A percentile compares a stretch with the other conserved stretches of the same genome.
Conservation (phyloP, 805 yeast genomes). For the Suhomyces pyralidae region DNA sequence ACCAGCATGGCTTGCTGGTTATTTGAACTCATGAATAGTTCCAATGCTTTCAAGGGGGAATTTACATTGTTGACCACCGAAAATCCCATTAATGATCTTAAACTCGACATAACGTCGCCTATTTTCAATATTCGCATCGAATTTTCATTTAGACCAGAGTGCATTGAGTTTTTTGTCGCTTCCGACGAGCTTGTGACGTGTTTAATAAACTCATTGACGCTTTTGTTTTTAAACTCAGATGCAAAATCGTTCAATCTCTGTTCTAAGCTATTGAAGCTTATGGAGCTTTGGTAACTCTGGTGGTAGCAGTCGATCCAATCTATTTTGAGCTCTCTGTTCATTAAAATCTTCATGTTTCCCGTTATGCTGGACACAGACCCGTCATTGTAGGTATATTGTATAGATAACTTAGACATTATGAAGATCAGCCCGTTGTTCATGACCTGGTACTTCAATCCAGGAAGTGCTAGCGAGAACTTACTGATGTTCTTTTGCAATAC, state of each 20-base stretch:
- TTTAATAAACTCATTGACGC: slow-evolving; percentile 19
- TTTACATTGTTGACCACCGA: slow-evolving; percentile 46
- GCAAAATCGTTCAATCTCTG: slow-evolving; percentile 21
- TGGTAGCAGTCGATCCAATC: slow-evolving; percentile 68
- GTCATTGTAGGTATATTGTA: slow-evolving; percentile 52
- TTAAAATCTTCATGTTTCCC: slow-evolving; percentile 59
- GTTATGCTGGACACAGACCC: slow-evolving; percentile 65
- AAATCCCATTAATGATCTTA: slow-evolving; percentile 61
- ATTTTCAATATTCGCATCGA: slow-evolving; percentile 72
- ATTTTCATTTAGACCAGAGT: slow-evolving; percentile 61
- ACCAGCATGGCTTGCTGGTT: slow-evolving; percentile 18
- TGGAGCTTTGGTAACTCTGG: slow-evolving; percentile 23
- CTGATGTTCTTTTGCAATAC: slow-evolving; percentile 44
- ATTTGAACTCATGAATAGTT: slow-evolving; percentile 30
- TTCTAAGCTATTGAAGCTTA: slow-evolving; percentile 25
- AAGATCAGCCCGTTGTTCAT: slow-evolving; percentile 39
- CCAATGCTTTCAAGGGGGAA: slow-evolving; percentile 57
- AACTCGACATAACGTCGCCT: slow-evolving; percentile 72
- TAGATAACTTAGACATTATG: slow-evolving; percentile 25
- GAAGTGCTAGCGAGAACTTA: slow-evolving; percentile 27
- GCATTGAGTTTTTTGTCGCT: slow-evolving; percentile 48
- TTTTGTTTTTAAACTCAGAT: slow-evolving; percentile 8
- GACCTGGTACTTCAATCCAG: slow-evolving; percentile 40
- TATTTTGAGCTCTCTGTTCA: slow-evolving; percentile 60
- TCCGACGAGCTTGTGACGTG: slow-evolving; percentile 25